Base-by-base conservation (phyloP, 2,329 filamentous ascomycete genomes). In the Trichoderma afroharzianum region DNA sequence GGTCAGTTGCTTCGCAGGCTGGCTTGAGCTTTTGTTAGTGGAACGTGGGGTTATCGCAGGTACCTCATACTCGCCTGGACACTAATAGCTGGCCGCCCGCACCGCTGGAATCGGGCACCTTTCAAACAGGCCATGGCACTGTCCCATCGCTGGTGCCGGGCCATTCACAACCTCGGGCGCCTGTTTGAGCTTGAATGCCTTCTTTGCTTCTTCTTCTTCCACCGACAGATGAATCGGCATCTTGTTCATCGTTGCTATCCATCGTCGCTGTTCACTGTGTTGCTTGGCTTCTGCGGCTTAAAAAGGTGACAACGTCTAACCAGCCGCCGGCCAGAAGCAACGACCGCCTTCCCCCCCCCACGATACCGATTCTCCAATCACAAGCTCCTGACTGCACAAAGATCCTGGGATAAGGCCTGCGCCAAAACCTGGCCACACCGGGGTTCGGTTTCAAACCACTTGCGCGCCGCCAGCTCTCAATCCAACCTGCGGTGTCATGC, bases 341-440 rank as follows among this genome's bases (percentile, higher is more conserved):
- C 61, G 62, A 55, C 62, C 66, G 58, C 50, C 26, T 39, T 55
- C 26, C 58, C 67, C 58, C 67, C 66, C 57, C 71, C 61, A 62
- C 68, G 62, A 72, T 67, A 36, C 71, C n/a, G 32, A 72, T 71
- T 72, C 71, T 72, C 71, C 71, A 72, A 72, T 72, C 71, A 72
- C 63, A 63, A 62, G 71, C 68, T 50, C 50, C 50, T 58, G 21
- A 30, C 68, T 72, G 55, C 15, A 47, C 71, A 58, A 55, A 71
- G 61, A 72, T 66, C 68, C 71, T 63, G 28, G 63, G 68, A 63
- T 47, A 55, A 70, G 63, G 64, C 26, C 71, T 61, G 63, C 71
- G 61, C 68, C 68, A 71, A 72, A 63, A 71, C 71, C 71, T 67
- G 55, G 47, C 67, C 71, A 63, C 61, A 39, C 53, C 68, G 71